These are phyloP conservation scores for Penicillium daleae DNA, from an alignment of 495 filamentous ascomycete species.

Conservation along the genomic window DNA sequence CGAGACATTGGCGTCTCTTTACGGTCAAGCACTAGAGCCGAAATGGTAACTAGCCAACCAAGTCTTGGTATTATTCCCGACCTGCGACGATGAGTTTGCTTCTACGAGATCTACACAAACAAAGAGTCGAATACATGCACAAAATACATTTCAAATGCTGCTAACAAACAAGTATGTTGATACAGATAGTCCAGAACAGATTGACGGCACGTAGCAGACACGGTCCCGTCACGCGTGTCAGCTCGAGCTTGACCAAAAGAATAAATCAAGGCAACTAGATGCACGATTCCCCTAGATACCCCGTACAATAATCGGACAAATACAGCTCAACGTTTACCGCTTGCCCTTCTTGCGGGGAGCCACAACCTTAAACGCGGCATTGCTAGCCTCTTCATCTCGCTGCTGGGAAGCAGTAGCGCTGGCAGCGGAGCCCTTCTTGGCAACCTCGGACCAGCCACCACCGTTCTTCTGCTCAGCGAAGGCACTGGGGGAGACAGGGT, in stretches of 20 bases:
- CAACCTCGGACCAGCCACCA: conserved; percentile 95
- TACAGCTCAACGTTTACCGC: conserved; percentile 50
- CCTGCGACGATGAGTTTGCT: neutral
- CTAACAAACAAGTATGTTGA: conserved; percentile 11
- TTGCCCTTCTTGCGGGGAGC: conserved; percentile 92
- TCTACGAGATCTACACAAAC: neutral
- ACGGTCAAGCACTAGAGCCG: conserved; percentile 1
- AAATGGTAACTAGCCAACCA: conserved; percentile 1
- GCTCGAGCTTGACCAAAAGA: neutral
- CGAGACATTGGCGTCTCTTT: neutral
- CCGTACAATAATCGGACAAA: conserved; percentile 2
- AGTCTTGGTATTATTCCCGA: neutral
- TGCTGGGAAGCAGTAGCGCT: conserved; percentile 42
- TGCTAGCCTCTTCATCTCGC: conserved; percentile 56
- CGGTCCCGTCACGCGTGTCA: neutral
- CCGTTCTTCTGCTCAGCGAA: conserved; percentile 50
- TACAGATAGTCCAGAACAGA: conserved; percentile 8
- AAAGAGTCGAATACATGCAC: conserved; percentile 1
- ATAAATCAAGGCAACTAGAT: neutral
- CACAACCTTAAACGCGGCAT: conserved; percentile 83
- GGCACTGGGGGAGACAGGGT: conserved; percentile 49
- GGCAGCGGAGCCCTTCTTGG: conserved; percentile 73
- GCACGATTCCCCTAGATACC: neutral
- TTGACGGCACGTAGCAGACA: neutral
- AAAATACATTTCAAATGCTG: conserved; percentile 12